Evolutionary conservation across 176 grass and related monocot species (phyloP), one percentile per base, ranked within the genome.

Genomic region (Raddia guianensis): DNA sequence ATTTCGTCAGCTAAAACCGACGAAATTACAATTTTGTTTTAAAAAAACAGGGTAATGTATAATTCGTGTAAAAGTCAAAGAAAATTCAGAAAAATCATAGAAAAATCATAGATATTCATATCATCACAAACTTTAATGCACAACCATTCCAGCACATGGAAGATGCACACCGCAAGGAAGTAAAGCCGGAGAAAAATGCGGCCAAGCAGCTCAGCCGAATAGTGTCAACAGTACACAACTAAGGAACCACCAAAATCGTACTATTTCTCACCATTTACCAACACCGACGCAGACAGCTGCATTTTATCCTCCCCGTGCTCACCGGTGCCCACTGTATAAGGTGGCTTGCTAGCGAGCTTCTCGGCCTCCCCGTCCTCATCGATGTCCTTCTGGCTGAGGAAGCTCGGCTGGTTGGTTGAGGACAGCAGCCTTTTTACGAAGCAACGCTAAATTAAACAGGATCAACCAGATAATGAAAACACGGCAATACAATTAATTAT

Each of bases 401-500:
- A 95, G 75, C 90, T 95, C 3, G 93, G 93, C 73, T 95, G 93
- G 86, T 90, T 95, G 7, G 90, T 95, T 8, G 93, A 95, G 18
- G 93, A 95, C 35, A 95, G 48, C 13, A 95, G 66, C 58, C 67
- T 71, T 33, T 5, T 35, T n/a, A 14, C 55, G 15, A 73, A 40
- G 35, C 63, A 80, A 69, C 12, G 37, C 14, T 40, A 11, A 73
- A 58, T 73, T 86, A 4, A 42, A 54, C 58, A 83, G 52, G 15
- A 73, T 67, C 58, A 80, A 12, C 63, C 40, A 84, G 47, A 70
- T 12, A 52, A 63, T 21, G 60, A 20, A 75, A 82, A 46, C 9
- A 47, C 43, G 33, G 18, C 15, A 27, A 74, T 52, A 78, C 16
- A 71, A 57, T 60, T 27, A 71, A 57, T 60, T 27, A 67, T 77